Conservation (phyloP, 2,329 filamentous ascomycete species). For the Xylariomycetidae sp. region DNA sequence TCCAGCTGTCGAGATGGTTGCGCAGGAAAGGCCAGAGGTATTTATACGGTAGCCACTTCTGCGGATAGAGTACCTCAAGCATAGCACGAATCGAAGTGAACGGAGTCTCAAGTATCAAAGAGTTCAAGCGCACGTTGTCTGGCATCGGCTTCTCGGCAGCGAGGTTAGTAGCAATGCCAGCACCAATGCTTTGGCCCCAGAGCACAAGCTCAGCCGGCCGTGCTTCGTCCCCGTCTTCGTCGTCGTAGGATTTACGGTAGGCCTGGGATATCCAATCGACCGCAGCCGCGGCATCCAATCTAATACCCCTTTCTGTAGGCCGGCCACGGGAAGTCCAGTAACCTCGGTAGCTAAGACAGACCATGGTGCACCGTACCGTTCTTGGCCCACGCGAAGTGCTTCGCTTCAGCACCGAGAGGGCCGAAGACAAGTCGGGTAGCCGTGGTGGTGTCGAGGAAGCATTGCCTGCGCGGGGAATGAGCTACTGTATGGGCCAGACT, state of each 20-base stretch:
- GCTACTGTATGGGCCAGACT: too few relatives aligned
- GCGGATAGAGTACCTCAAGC: conserved; percentile 67
- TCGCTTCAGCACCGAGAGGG: conserved; percentile 40
- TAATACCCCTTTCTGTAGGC: conserved; percentile 64
- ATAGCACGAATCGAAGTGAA: conserved; percentile 66
- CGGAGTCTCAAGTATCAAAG: conserved; percentile 68
- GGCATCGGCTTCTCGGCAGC: conserved; percentile 36
- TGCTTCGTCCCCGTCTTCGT: conserved; percentile 3
- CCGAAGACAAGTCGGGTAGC: conserved; percentile 49
- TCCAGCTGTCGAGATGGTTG: conserved; percentile 52
- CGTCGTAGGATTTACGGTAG: conserved; percentile 23
- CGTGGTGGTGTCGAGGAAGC: conserved; percentile 52
- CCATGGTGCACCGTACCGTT: conserved; percentile 36
- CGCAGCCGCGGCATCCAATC: conserved; percentile 60
- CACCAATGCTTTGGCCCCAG: conserved; percentile 75
- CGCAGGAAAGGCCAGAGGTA: conserved; percentile 69
- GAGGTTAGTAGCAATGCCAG: conserved; percentile 62
- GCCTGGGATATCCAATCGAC: conserved; percentile 52
- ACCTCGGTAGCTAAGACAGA: conserved; percentile 60
- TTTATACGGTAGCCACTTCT: conserved; percentile 73
- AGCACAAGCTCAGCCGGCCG: conserved; percentile 42
- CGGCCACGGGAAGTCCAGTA: conserved; percentile 74
- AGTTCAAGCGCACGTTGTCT: conserved; percentile 33
- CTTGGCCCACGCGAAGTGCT: conserved; percentile 24
- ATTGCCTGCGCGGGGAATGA: too few relatives aligned